phyloP scores from a whole-genome alignment of 2,329 filamentous ascomycete species.

The Paecilomyces formosus region DNA sequence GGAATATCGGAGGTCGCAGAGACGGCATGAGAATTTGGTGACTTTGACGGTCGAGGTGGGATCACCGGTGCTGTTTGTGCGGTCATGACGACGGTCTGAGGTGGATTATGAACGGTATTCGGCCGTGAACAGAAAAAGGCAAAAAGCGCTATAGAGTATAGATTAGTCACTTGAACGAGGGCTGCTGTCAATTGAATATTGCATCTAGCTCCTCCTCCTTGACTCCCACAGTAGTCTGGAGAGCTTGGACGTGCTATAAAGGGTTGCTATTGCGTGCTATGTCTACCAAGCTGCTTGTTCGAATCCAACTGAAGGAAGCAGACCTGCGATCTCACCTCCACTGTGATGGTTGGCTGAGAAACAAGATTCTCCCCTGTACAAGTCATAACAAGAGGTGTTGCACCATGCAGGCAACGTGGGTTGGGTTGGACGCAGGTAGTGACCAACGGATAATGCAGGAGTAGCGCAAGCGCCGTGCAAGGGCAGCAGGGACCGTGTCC shows the following conservation, averaged over 20 bases:
- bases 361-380: not conserved
- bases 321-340: not conserved
- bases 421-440: not conserved
- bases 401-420: not conserved
- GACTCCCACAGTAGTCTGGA: not conserved
- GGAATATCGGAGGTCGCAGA: slow-evolving; percentile 49
- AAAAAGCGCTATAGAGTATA: not conserved
- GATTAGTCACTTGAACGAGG: not conserved
- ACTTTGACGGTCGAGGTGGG: slow-evolving; percentile 56
- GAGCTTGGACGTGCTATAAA: not conserved
- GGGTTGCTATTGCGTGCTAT: not conserved
- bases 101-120: not conserved
- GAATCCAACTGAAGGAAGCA: not conserved
- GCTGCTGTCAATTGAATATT: not conserved
- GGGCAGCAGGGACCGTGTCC: not conserved
- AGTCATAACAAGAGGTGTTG: not conserved
- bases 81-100: slow-evolving; percentile 26
- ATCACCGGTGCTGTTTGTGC: slow-evolving; percentile 47
- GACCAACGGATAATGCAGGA: not conserved
- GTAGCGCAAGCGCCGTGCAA: not conserved
- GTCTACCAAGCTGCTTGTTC: not conserved
- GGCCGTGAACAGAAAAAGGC: not conserved
- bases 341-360: not conserved
- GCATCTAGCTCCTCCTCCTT: not conserved
- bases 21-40: slow-evolving; percentile 38